Percentiles rank a stretch among this genome's conserved stretches.
Evolutionary conservation across 1,284 basidiomycete genomes (phyloP).

Genomic region (Boletus albobrunnescens): DNA sequence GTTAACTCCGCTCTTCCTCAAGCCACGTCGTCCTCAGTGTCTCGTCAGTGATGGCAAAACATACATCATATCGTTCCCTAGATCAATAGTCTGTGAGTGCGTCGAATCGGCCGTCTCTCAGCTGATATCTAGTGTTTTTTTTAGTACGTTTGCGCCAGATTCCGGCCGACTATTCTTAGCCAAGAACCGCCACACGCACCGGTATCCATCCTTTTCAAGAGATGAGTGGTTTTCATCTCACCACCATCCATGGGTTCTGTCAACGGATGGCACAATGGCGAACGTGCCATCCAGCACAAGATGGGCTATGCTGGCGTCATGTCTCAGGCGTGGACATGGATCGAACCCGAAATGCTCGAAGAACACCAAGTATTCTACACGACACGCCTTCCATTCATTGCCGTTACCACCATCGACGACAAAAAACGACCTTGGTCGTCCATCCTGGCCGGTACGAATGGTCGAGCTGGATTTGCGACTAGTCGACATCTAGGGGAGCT

Average conservation of each 20-base stretch:
- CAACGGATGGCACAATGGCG: conserved; percentile 41
- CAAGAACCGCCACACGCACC: too few species aligned
- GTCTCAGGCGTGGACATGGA: conserved; percentile 29
- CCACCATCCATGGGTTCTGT: conserved; percentile 30
- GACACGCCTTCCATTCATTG: conserved; percentile 38
- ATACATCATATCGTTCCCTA: too few species aligned
- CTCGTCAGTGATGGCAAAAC: too few species aligned
- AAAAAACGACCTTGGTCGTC: conserved; percentile 38
- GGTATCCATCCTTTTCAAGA: too few species aligned
- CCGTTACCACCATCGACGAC: conserved; percentile 38
- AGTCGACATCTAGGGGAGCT: conserved; percentile 41
- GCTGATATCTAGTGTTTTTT: too few species aligned
- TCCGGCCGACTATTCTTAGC: too few species aligned
- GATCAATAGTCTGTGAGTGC: too few species aligned
- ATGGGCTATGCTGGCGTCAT: conserved; percentile 29
- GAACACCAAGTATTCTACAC: conserved; percentile 38
- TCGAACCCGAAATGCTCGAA: conserved; percentile 34
- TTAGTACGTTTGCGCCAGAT: too few species aligned
- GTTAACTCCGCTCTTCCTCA: too few species aligned
- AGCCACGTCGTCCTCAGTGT: too few species aligned
- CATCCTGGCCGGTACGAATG: conserved; percentile 34
- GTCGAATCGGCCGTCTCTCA: too few species aligned
- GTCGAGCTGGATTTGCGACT: conserved; percentile 42
- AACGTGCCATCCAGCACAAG: conserved; percentile 34
- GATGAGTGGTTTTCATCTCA: too few species aligned